These are phyloP conservation scores for Pistacia atlantica DNA, from an alignment of 345 rosid species.

Conservation along the genomic window DNA sequence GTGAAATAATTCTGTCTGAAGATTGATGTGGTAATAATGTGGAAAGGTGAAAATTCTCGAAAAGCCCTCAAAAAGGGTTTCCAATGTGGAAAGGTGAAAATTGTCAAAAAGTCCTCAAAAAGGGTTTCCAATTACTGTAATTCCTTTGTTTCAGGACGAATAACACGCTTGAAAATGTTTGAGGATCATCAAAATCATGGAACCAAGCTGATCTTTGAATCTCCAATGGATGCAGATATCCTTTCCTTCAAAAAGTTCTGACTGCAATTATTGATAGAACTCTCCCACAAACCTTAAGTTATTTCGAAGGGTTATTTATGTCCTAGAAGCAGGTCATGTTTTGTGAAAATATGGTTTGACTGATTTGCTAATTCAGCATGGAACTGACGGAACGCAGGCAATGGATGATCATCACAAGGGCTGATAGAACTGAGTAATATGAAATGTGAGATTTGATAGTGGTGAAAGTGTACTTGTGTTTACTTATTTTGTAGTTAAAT, in stretches of 20 bases:
- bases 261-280: background rate
- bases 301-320: background rate
- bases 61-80: background rate
- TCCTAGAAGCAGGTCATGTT: background rate
- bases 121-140: background rate
- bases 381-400: background rate
- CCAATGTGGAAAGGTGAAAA: background rate
- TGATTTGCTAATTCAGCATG: background rate
- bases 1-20: background rate
- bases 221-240: background rate
- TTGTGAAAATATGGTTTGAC: no score
- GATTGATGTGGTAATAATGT: background rate
- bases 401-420: background rate
- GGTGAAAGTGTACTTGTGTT: background rate
- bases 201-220: background rate
- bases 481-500: background rate
- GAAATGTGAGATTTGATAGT: conserved; percentile 8
- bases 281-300: background rate
- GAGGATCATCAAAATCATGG: background rate
- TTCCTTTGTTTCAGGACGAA: conserved; percentile 6
- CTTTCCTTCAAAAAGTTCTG: background rate
- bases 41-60: background rate
- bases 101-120: background rate
- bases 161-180: background rate
- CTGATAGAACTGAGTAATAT: background rate